Evolutionary conservation across 139 green algal genomes (phyloP).

Genomic region (Volvox africanus): DNA sequence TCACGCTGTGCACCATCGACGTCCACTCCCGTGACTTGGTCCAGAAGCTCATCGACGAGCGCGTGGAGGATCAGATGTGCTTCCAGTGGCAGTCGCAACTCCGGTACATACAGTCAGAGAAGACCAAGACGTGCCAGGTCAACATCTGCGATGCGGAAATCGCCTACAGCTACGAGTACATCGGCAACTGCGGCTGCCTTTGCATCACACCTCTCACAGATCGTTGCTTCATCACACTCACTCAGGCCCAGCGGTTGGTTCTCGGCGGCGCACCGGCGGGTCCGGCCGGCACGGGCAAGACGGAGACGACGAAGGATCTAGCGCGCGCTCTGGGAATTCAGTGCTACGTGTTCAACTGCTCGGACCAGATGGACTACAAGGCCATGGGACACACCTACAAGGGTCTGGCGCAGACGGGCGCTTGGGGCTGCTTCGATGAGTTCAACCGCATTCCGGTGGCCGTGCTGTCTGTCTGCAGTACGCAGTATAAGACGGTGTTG

Average conservation of each 20-base stretch:
- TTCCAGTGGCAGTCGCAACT: slow-evolving; percentile 89
- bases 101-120: slow-evolving; percentile 81
- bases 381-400: slow-evolving; percentile 93
- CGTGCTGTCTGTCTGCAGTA: slow-evolving; percentile 86
- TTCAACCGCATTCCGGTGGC: slow-evolving; percentile 87
- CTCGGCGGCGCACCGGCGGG: slow-evolving; percentile 84
- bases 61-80: slow-evolving; percentile 66
- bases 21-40: slow-evolving; percentile 86
- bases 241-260: slow-evolving; percentile 51
- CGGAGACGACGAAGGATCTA: slow-evolving; percentile 90
- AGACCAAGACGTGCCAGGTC: slow-evolving; percentile 75
- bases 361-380: slow-evolving; percentile 89
- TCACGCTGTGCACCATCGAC: slow-evolving; percentile 92
- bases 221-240: slow-evolving; percentile 89
- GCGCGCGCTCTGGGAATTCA: slow-evolving; percentile 87
- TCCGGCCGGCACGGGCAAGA: slow-evolving; percentile 86
- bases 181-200: slow-evolving; percentile 83
- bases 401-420: slow-evolving; percentile 79
- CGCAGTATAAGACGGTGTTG: slow-evolving; percentile 85
- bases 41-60: slow-evolving; percentile 62
- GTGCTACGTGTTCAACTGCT: slow-evolving; percentile 93
- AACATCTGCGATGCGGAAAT: slow-evolving; percentile 86
- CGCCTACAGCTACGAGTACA: slow-evolving; percentile 90
- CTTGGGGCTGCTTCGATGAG: slow-evolving; percentile 91
- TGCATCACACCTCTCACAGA: slow-evolving; percentile 89